A percentile compares a stretch with the other conserved stretches of the same genome.
phyloP scores from a whole-genome alignment of 179 eudicot species.

The Dionaea muscipula region DNA sequence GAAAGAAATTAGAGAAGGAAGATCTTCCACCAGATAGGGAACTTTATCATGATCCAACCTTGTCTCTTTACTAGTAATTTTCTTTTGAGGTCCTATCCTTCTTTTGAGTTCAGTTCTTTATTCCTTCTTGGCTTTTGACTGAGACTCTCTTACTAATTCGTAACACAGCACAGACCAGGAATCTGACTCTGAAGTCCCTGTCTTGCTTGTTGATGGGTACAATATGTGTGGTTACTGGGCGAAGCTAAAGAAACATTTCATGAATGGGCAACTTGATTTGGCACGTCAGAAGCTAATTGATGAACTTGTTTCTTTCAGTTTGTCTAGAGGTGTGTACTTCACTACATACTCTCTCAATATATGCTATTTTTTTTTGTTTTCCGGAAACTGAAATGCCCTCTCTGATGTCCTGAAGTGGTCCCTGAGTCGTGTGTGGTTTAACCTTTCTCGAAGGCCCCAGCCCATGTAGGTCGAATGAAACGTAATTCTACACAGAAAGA shows the following conservation, averaged over 20 bases:
- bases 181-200: conserved; percentile 63
- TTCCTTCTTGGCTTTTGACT: conserved; percentile 10
- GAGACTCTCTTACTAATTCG: conserved; percentile 10
- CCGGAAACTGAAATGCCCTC: neutral
- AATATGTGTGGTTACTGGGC: conserved; percentile 96
- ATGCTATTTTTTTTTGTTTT: too few relatives aligned
- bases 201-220: conserved; percentile 96
- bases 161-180: conserved; percentile 69
- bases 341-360: conserved; percentile 9
- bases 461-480: too few relatives aligned
- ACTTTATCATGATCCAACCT: conserved; percentile 63
- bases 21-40: conserved; percentile 71
- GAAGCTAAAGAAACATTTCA: conserved; percentile 89
- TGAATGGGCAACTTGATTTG: conserved; percentile 67
- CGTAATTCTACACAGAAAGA: too few relatives aligned
- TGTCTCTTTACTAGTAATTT: conserved; percentile 69
- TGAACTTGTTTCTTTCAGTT: conserved; percentile 73
- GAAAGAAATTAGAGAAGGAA: conserved; percentile 77
- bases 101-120: conserved; percentile 3
- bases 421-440: neutral
- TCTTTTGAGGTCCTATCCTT: conserved; percentile 14
- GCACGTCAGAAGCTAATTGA: conserved; percentile 91
- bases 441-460: neutral
- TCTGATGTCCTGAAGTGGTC: neutral
- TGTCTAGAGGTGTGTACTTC: conserved; percentile 70